Evolutionary conservation across 257 asterid genomes (phyloP), one percentile per base, ranked within the genome.

Genomic region (Solanum dulcamara): DNA sequence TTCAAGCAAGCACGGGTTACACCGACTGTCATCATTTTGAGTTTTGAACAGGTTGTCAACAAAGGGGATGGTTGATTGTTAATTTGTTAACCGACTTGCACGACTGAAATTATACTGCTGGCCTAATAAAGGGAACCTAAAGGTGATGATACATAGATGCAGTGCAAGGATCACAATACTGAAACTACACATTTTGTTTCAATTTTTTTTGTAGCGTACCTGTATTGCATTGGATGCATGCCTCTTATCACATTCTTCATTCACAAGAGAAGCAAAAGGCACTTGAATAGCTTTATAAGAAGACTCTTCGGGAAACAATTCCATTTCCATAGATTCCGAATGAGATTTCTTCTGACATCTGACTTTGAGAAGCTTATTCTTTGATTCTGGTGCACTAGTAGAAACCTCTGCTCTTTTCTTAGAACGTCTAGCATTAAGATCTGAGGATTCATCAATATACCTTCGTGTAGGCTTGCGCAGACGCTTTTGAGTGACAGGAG

Each of bases 391-490:
- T 15, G 87, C 79, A 10, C 92, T 88, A 74, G 91, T 85, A 55
- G 94, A 86, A 88, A 85, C 64, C 53, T 87, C 94, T 79, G 85
- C 89, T 87, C 86, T 91, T 90, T 83, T 95, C 84, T 84, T 92
- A 24, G 81, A 42, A 84, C 74, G 81, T 85, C 85, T 92, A 18
- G 89, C 85, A 68, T 84, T 85, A 32, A 93, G 90, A 67, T 94
- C 95, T 85, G 90, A 86, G 71, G 93, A 88, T 89, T 93, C 98
- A 46, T 94, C 99, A 85, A 96, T 92, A 87, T 92, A 96, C 90
- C 99, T 95, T 91, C 88, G 92, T 11, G 98, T 96, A 80, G 99
- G 98, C 91, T 90, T 96, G 46, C 99, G 97, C 22, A 93, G 87
- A 84, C 99, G 93, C 96, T 95, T 96, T 60, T 85, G 92, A 4